phyloP scores from a whole-genome alignment of 768 basidiomycete species.

The Panaeolus papilionaceus region DNA sequence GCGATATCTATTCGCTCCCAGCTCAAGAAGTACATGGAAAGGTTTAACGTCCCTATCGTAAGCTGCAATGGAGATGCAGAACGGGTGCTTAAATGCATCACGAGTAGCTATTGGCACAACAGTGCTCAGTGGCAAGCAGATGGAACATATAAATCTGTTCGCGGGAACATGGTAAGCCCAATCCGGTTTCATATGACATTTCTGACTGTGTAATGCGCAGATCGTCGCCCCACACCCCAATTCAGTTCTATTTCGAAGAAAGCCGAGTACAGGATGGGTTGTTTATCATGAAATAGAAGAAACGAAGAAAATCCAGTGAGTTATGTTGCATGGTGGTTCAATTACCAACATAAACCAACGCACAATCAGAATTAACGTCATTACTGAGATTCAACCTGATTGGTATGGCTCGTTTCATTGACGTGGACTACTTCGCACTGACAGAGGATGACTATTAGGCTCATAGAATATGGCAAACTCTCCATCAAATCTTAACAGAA shows the following conservation, averaged over 20 bases:
- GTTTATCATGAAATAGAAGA: conserved; percentile 96
- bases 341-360: conserved; percentile 21
- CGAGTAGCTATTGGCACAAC: conserved; percentile 94
- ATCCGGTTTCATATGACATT: background rate
- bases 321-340: conserved; percentile 3
- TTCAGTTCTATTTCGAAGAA: conserved; percentile 92
- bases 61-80: conserved; percentile 92
- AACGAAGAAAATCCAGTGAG: conserved; percentile 92
- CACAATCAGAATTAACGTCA: conserved; percentile 75
- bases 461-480: conserved; percentile 4
- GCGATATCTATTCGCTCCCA: conserved; percentile 96
- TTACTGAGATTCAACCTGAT: conserved; percentile 95
- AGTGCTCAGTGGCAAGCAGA: conserved; percentile 91
- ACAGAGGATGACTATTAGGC: background rate
- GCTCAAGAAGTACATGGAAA: conserved; percentile 91
- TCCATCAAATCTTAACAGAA: background rate
- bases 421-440: background rate
- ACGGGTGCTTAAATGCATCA: conserved; percentile 85
- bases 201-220: conserved; percentile 44
- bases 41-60: conserved; percentile 81
- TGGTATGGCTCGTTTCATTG: conserved; percentile 56
- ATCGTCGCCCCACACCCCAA: conserved; percentile 90
- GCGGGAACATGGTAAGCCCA: conserved; percentile 77
- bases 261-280: conserved; percentile 91
- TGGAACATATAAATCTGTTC: conserved; percentile 89